Evolutionary conservation across 2,329 filamentous ascomycete genomes (phyloP).

Genomic region (Cladosporium sp.): DNA sequence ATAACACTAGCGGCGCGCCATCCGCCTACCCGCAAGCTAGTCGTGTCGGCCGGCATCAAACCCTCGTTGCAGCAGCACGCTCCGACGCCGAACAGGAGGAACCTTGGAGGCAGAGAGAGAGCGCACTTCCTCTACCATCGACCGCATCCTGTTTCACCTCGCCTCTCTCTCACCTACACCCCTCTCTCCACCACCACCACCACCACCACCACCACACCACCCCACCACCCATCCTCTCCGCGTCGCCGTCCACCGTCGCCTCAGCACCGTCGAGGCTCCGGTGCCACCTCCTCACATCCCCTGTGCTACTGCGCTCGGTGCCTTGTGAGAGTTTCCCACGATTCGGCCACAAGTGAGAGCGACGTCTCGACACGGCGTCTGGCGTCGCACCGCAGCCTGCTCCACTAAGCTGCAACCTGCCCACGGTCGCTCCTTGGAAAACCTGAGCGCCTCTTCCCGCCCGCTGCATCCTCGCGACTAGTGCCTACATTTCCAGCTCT

Average conservation of each 20-base stretch:
- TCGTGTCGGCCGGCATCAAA: constrained; percentile 5
- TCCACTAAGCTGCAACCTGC: constrained; percentile 12
- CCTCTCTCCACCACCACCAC: constrained; percentile 14
- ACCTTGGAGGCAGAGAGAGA: constrained; percentile 13
- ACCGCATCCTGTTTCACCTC: constrained; percentile 10
- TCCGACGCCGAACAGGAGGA: constrained; percentile 3
- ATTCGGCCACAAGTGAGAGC: constrained; percentile 17
- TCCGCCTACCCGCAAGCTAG: constrained; percentile 12
- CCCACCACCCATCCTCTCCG: constrained; percentile 1
- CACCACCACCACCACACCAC: constrained; percentile 4
- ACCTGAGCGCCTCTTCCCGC: constrained; percentile 9
- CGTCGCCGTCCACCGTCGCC: constrained; percentile 12
- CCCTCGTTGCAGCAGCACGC: constrained; percentile 11
- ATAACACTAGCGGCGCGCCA: background rate
- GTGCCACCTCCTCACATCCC: constrained; percentile 12
- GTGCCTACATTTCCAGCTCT: background rate
- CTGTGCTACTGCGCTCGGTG: constrained; percentile 15
- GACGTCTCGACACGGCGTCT: constrained; percentile 14
- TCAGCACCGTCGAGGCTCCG: constrained; percentile 7
- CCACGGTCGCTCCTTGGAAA: constrained; percentile 8
- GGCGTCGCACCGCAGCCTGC: constrained; percentile 18
- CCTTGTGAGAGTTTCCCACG: constrained; percentile 16
- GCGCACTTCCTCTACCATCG: constrained; percentile 16
- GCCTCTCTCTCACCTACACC: constrained; percentile 14
- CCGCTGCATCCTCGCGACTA: constrained; percentile 14